Evolutionary conservation across 164 flowering plant genomes (phyloP), one percentile per base, ranked within the genome.

Genomic region (Magnolia kwangsiensis): DNA sequence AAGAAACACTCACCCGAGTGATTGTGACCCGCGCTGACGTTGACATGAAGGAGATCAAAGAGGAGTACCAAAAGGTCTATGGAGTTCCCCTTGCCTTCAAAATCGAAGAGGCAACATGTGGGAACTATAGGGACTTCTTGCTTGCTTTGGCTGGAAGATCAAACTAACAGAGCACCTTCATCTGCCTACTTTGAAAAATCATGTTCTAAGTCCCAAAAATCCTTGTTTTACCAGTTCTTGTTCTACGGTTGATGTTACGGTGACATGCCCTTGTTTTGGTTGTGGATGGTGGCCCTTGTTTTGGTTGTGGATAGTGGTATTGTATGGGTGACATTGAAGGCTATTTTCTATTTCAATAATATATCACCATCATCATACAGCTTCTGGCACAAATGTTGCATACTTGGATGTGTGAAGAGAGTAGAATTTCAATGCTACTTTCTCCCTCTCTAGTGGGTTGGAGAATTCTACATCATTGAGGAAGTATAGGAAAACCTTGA

Each of bases 51-150:
- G 85, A 81, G 77, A 90, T 92, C 73, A 79, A 79, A 63, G 93
- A 86, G 65, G 90, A 84, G 71, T 94, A 79, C 79, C 37, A 79
- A 4, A 79, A 79, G 16, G 67, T 55, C 16, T 81, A 78, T 78
- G 91, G 91, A 45, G 84, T 83, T 74, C 50, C 87, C 50, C 76
- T 92, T 31, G 31, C 82, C 5, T n/a, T 82, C 70, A 89, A 85
- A 79, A 87, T 94, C 49, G 87, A 82, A 49, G 86, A 83, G 2
- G 80, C 63, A 7, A 82, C 86, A 65, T 75, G 79, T 50, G 98
- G 97, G 37, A 89, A 85, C 84, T 92, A 84, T 74, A 91, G 84
- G 83, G 91, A 91, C 23, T 86, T 92, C 83, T 78, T 94, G 88
- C 87, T 91, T 50, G 74, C 90, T 19, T 82, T 92, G 84, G 20